Base-by-base conservation (phyloP, 371 early-diverging fungal genomes). In the Mucor indicus region DNA sequence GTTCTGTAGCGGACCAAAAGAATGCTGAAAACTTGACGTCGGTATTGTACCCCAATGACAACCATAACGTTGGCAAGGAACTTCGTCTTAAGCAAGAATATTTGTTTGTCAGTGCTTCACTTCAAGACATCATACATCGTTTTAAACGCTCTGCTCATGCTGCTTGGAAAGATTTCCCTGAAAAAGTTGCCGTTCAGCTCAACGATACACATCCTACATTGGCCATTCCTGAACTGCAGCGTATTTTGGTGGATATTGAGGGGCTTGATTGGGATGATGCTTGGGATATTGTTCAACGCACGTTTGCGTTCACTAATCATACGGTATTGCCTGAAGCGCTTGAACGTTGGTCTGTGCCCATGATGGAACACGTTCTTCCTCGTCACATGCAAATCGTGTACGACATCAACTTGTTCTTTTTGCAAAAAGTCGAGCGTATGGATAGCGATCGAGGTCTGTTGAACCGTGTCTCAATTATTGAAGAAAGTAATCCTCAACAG, bases 251-350 rank as follows among this genome's bases (percentile, higher is more conserved):
- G 4, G 96, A 95, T 69, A 80, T 89, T 33, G 95, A 95, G 61
- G 80, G 83, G 40, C 62, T 95, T 44, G 73, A 62, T 23, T 95
- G 95, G 95, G 95, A 95, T 62, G 87, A 82, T 40, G 93, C 96
- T 15, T 95, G 95, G 96, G 80, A 81, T 8, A 91, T 91, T 54
- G 90, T 88, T 15, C 91, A 87, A 30, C 79, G 77, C 48, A 84
- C 85, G 0, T 95, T 90, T 72, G 89, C 92, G n/a, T 95, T 93
- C 61, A 95, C 96, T 58, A 95, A 95, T 77, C 96, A 95, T 75
- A 95, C 96, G 0, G 92, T 95, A n/a, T 80, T 95, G 33, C 95
- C 95, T 35, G 95, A 95, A 69, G 96, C 96, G 20, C 77, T 95
- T 69, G 96, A 95, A 73, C 82, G 84, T 56, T 95, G 96, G 96